These are phyloP conservation scores for Cercospora janseana DNA, from an alignment of 2,329 filamentous ascomycete genomes.

Conservation along the genomic window DNA sequence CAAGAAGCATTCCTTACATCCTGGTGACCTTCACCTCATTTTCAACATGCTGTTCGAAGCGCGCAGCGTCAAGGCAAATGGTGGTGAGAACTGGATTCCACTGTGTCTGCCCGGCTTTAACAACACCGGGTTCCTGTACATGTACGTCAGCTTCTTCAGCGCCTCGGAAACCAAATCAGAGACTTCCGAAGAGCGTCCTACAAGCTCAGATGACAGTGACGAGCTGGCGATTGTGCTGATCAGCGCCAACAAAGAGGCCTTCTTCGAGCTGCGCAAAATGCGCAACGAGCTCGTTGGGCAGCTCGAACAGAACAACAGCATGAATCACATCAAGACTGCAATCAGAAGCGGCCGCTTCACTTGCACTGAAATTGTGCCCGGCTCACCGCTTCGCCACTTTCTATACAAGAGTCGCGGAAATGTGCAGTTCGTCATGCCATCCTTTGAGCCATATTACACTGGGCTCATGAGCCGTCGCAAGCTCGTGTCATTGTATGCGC, in stretches of 20 bases:
- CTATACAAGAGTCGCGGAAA: conserved; percentile 92
- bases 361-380: conserved; percentile 73
- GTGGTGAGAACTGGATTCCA: conserved; percentile 97
- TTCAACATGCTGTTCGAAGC: conserved; percentile 99
- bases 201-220: conserved; percentile 48
- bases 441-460: conserved; percentile 68
- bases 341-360: conserved; percentile 68
- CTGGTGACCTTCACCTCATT: conserved; percentile 90
- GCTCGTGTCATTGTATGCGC: conserved; percentile 80
- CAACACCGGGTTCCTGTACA: conserved; percentile 92
- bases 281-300: conserved; percentile 63
- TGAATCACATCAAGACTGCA: conserved; percentile 71
- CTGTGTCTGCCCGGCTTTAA: conserved; percentile 96
- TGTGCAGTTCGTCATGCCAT: conserved; percentile 93
- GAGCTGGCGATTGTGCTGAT: conserved; percentile 88
- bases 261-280: conserved; percentile 81
- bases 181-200: conserved; percentile 35
- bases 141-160: conserved; percentile 97
- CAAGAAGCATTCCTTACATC: conserved; percentile 91
- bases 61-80: conserved; percentile 82
- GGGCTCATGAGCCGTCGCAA: conserved; percentile 41
- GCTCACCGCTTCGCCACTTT: conserved; percentile 82
- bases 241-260: conserved; percentile 87
- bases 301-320: conserved; percentile 70
- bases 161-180: conserved; percentile 43